Percentiles rank a stretch among this genome's conserved stretches.
Evolutionary conservation across 1,284 basidiomycete genomes (phyloP).

Genomic region (Vanrija sp.): DNA sequence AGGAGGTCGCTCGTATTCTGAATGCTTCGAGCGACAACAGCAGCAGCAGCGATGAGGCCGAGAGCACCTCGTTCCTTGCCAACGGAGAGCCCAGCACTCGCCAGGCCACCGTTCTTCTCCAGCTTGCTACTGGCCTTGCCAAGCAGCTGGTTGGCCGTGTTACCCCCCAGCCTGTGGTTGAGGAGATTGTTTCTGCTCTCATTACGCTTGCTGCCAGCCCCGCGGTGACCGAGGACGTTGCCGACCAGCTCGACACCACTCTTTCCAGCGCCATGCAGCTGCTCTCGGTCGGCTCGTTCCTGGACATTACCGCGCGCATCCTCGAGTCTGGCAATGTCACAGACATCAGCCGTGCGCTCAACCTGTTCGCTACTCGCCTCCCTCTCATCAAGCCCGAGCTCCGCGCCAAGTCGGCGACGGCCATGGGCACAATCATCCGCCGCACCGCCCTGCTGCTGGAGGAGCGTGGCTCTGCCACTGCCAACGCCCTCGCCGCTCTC

Average conservation of each 20-base stretch:
- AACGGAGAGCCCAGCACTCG: slow-evolving; percentile 20
- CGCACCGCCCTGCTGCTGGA: slow-evolving; percentile 55
- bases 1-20: slow-evolving; percentile 64
- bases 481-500: slow-evolving; percentile 55
- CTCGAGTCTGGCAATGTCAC: slow-evolving; percentile 26
- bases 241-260: slow-evolving; percentile 22
- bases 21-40: slow-evolving; percentile 28
- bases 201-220: slow-evolving; percentile 27
- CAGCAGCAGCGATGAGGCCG: slow-evolving; percentile 18
- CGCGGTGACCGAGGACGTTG: slow-evolving; percentile 20
- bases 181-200: slow-evolving; percentile 37
- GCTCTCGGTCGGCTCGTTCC: slow-evolving; percentile 61
- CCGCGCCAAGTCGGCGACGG: slow-evolving; percentile 56
- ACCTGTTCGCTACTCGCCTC: slow-evolving; percentile 63
- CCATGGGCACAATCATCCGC: slow-evolving; percentile 53
- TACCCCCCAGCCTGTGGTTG: slow-evolving; percentile 28
- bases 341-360: slow-evolving; percentile 41
- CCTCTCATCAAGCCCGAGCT: slow-evolving; percentile 59
- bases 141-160: slow-evolving; percentile 31
- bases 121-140: slow-evolving; percentile 55
- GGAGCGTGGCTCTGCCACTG: slow-evolving; percentile 47
- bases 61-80: slow-evolving; percentile 24
- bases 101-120: slow-evolving; percentile 63
- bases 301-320: slow-evolving; percentile 39
- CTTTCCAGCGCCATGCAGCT: slow-evolving; percentile 45